A percentile compares a stretch with the other conserved stretches of the same genome.
These are phyloP conservation scores for Pseudophaeomoniella oleicola DNA, from an alignment of 2,329 filamentous ascomycete species.

Conservation along the genomic window DNA sequence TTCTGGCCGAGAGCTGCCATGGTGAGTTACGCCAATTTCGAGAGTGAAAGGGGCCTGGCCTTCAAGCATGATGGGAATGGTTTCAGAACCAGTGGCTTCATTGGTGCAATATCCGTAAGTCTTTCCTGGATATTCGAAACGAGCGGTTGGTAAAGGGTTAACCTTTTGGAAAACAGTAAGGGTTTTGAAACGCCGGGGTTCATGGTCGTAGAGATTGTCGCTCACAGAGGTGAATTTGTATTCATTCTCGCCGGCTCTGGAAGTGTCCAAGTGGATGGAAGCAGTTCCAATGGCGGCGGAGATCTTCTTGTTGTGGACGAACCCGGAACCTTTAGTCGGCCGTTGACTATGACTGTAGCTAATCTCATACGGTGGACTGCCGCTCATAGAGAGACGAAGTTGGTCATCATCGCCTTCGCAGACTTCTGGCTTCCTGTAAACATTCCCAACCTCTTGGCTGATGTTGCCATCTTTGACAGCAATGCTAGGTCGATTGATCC, in stretches of 20 bases:
- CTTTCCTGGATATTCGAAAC: conserved; percentile 73
- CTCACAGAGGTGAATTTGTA: conserved; percentile 75
- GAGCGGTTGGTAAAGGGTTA: conserved; percentile 66
- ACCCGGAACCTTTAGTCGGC: conserved; percentile 49
- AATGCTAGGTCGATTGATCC: conserved; percentile 69
- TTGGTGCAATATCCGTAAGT: conserved; percentile 75
- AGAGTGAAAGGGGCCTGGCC: conserved; percentile 78
- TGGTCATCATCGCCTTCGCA: conserved; percentile 91
- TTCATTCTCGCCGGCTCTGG: conserved; percentile 65
- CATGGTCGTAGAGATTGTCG: conserved; percentile 73
- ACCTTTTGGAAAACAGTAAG: conserved; percentile 69
- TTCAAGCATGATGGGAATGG: conserved; percentile 71
- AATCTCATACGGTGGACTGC: conserved; percentile 69
- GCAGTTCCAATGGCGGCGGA: conserved; percentile 64
- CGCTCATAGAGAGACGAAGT: conserved; percentile 66
- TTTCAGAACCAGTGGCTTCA: conserved; percentile 67
- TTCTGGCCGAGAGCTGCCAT: conserved; percentile 59
- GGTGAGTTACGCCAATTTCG: conserved; percentile 87
- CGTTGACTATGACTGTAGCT: conserved; percentile 69
- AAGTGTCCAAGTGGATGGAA: conserved; percentile 73
- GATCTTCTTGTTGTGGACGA: conserved; percentile 54
- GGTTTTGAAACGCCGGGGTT: conserved; percentile 48
- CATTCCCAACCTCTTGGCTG: conserved; percentile 37
- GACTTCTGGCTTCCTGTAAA: conserved; percentile 62
- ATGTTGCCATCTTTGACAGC: conserved; percentile 51